A percentile compares a stretch with the other conserved stretches of the same genome.
phyloP scores from a whole-genome alignment of 257 asterid species.

The Eustoma russellianum region DNA sequence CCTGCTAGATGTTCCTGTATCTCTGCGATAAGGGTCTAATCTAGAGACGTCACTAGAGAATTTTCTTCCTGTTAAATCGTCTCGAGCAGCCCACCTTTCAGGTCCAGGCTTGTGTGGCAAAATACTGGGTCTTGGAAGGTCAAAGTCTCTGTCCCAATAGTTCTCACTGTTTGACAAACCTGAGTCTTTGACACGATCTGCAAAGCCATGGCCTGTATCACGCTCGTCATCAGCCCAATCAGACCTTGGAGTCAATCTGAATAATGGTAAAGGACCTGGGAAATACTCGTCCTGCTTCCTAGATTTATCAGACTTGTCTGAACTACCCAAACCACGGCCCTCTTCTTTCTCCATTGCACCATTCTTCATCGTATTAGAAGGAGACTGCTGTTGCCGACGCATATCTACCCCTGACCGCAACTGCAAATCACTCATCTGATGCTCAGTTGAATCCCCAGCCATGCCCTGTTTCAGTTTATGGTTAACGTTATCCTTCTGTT shows the following conservation, averaged over 20 bases:
- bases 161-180: conserved; percentile 51
- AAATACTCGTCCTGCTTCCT: conserved; percentile 51
- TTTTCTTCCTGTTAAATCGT: conserved; percentile 49
- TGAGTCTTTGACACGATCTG: conserved; percentile 52
- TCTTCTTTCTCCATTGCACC: conserved; percentile 29
- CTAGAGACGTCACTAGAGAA: conserved; percentile 49
- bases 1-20: conserved; percentile 38
- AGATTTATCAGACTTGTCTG: conserved; percentile 19
- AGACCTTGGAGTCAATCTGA: conserved; percentile 70
- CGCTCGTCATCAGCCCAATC: conserved; percentile 99
- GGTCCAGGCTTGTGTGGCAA: conserved; percentile 56
- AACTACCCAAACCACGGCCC: conserved; percentile 28
- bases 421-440: conserved; percentile 35
- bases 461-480: conserved; percentile 52
- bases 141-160: conserved; percentile 79
- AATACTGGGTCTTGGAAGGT: conserved; percentile 55
- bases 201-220: conserved; percentile 74
- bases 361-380: conserved; percentile 26
- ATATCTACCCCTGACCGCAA: conserved; percentile 37
- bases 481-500: conserved; percentile 48
- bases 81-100: conserved; percentile 49
- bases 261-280: conserved; percentile 70
- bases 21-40: conserved; percentile 41
- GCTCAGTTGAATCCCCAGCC: conserved; percentile 35
- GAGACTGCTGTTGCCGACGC: conserved; percentile 36